Evolutionary conservation across 805 yeast genomes (phyloP).

Genomic region (Cyberlindnera bimundalis): DNA sequence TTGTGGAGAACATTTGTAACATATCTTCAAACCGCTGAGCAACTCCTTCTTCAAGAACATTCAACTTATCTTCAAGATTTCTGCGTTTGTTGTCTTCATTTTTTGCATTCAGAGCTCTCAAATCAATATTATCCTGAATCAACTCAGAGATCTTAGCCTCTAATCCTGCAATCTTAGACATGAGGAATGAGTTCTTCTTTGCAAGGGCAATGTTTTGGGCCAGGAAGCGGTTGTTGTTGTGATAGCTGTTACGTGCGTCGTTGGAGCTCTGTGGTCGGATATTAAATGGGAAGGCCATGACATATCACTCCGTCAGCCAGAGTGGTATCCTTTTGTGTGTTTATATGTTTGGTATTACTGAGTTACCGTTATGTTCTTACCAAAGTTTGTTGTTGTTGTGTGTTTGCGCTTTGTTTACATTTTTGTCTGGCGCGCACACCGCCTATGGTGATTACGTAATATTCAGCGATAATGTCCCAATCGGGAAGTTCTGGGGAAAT

Average conservation of each 20-base stretch:
- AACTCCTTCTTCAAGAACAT: conserved; percentile 39
- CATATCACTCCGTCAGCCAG: conserved; percentile 11
- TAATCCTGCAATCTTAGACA: conserved; percentile 48
- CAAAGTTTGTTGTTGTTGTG: conserved; percentile 1
- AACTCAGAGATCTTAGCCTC: conserved; percentile 49
- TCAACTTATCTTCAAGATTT: conserved; percentile 36
- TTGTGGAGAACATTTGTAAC: conserved; percentile 37
- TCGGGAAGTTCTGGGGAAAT: no score
- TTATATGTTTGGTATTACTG: no score
- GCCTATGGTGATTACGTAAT: no score
- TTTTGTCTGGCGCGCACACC: conserved; percentile 1
- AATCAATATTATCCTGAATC: conserved; percentile 45
- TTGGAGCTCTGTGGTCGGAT: conserved; percentile 9
- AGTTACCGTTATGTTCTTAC: no score
- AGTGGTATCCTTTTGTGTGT: no score
- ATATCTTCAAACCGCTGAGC: conserved; percentile 43
- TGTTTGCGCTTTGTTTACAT: conserved; percentile 14
- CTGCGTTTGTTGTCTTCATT: conserved; percentile 30
- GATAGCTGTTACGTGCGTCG: conserved; percentile 9
- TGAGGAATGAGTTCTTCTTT: conserved; percentile 50
- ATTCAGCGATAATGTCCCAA: no score
- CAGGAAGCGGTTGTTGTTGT: conserved; percentile 26
- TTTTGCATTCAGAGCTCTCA: conserved; percentile 36
- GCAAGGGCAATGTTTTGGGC: conserved; percentile 55
- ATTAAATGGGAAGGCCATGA: conserved; percentile 26